Evolutionary conservation across 2,329 filamentous ascomycete species (phyloP).

Genomic region (Trichoderma aggressivum): DNA sequence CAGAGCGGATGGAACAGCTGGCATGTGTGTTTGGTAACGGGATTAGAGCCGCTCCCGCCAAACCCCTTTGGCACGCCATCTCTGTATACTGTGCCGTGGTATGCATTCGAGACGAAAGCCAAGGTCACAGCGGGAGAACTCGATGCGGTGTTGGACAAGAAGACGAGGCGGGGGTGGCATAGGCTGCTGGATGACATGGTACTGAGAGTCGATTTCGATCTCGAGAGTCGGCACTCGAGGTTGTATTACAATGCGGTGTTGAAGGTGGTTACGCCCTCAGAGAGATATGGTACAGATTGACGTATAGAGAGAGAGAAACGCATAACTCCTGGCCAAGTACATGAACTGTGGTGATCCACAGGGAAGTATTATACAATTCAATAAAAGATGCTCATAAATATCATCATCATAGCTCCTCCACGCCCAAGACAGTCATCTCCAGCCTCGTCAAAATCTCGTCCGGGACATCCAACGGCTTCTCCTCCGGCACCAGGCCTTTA

Average conservation of each 20-base stretch:
- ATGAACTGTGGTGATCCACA: not conserved
- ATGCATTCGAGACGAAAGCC: constrained; percentile 25
- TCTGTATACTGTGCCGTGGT: constrained; percentile 29
- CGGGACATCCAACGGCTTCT: constrained; percentile 42
- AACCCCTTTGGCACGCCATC: constrained; percentile 29
- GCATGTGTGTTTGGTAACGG: constrained; percentile 24
- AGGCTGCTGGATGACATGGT: not conserved
- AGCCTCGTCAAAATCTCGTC: constrained; percentile 34
- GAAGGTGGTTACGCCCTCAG: not conserved
- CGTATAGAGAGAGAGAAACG: not conserved
- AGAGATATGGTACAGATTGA: not conserved
- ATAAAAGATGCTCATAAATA: not conserved
- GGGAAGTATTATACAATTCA: not conserved
- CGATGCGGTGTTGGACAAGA: not conserved
- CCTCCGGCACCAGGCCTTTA: constrained; percentile 41
- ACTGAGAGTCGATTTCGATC: constrained; percentile 21
- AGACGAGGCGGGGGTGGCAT: not conserved
- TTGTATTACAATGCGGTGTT: constrained; percentile 27
- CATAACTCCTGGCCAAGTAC: not conserved
- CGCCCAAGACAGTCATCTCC: constrained; percentile 29
- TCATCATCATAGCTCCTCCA: not conserved
- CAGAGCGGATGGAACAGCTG: constrained; percentile 9
- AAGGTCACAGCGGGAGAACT: constrained; percentile 22
- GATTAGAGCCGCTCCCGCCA: constrained; percentile 26
- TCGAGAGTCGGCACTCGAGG: constrained; percentile 27